Percentiles rank a stretch among this genome's conserved stretches.
Evolutionary conservation across 176 grass and related monocot species (phyloP).

Genomic region (Oropetium thomaeum): DNA sequence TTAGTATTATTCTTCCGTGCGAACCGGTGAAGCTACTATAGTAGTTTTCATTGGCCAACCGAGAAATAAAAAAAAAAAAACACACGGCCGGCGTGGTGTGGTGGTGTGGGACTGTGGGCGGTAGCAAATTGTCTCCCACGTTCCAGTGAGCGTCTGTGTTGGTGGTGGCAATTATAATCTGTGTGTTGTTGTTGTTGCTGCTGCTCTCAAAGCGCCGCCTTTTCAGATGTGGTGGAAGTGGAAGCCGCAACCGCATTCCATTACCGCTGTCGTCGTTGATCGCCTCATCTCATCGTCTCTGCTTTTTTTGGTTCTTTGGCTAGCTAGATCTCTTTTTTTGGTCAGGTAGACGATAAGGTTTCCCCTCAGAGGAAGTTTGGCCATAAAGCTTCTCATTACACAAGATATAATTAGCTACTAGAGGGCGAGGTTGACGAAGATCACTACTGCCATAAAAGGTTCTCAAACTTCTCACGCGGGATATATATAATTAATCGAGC

Average conservation of each 20-base stretch:
- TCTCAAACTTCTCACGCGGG: neutral
- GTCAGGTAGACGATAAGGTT: conserved; percentile 5
- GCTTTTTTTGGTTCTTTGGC: neutral
- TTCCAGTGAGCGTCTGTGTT: neutral
- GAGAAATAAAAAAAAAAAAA: neutral
- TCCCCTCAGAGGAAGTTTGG: no score
- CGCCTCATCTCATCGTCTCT: neutral
- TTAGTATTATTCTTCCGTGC: no score
- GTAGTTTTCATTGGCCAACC: neutral
- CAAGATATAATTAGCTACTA: no score
- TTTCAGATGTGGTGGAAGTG: conserved; percentile 26
- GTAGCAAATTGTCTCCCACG: neutral
- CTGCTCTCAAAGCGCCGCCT: neutral
- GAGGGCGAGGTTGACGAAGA: no score
- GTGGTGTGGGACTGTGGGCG: no score
- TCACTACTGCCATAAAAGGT: no score
- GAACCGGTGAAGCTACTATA: no score
- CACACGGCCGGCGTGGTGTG: no score
- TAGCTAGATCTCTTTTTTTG: no score
- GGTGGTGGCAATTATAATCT: neutral
- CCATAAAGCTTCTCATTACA: no score
- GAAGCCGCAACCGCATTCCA: conserved; percentile 30
- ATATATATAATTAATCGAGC: no score
- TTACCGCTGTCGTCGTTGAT: neutral
- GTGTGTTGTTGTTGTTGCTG: no score